Evolutionary conservation across 2,329 filamentous ascomycete species (phyloP).

Genomic region (Penicillium sp.): DNA sequence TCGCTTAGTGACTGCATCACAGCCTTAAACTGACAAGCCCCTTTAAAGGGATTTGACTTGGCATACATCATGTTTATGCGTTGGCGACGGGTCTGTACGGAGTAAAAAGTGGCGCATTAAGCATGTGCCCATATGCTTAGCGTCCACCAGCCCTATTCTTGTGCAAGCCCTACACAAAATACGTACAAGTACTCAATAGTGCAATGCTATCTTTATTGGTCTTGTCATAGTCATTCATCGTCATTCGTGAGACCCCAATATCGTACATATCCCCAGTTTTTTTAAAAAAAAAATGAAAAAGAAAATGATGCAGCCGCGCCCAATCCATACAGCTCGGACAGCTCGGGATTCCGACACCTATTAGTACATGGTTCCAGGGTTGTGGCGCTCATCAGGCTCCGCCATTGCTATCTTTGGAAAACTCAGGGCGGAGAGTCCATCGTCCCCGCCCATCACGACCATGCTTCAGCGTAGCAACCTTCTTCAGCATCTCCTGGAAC

Average conservation of each 20-base stretch:
- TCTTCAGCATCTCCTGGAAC: constrained; percentile 79
- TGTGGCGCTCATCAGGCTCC: constrained; percentile 7
- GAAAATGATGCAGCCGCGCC: too few relatives aligned
- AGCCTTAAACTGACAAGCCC: neutral
- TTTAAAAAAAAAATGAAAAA: neutral
- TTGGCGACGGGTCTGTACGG: neutral
- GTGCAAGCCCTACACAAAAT: neutral
- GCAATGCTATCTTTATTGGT: neutral
- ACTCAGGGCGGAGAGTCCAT: constrained; percentile 64
- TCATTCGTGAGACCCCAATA: constrained; percentile 3
- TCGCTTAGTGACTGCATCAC: neutral
- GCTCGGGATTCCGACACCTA: too few relatives aligned
- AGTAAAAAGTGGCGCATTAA: constrained; percentile 1
- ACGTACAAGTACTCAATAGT: neutral
- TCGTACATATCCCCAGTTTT: neutral
- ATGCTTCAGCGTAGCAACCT: constrained; percentile 68
- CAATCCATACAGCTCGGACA: too few relatives aligned
- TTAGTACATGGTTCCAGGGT: too few relatives aligned
- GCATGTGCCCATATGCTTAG: neutral
- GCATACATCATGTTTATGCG: neutral
- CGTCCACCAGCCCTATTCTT: neutral
- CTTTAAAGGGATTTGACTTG: neutral
- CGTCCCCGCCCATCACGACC: constrained; percentile 50
- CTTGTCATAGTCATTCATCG: constrained; percentile 3
- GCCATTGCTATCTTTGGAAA: constrained; percentile 27